Percentiles rank a stretch among this genome's conserved stretches.
These are phyloP conservation scores for Musa balbisiana DNA, from an alignment of 202 grass and related monocot species.

Conservation along the genomic window DNA sequence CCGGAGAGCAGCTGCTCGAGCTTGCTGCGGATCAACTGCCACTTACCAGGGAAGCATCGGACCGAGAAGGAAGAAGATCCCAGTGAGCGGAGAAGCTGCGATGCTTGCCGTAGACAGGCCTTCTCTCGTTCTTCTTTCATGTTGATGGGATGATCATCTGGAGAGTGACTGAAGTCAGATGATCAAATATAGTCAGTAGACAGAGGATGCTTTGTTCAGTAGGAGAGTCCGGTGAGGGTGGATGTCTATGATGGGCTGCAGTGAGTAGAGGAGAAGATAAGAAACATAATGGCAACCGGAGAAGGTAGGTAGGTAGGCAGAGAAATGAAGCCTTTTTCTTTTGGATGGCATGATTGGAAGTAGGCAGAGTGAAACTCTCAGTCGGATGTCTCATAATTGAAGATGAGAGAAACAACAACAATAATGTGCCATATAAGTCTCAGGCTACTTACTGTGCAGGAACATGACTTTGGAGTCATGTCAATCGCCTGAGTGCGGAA, in stretches of 20 bases:
- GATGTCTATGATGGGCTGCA: not conserved
- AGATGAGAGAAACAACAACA: not conserved
- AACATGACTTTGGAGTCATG: not conserved
- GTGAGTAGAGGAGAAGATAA: slow-evolving; percentile 16
- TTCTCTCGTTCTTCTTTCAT: slow-evolving; percentile 4
- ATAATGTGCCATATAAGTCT: not conserved
- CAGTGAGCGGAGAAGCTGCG: slow-evolving; percentile 4
- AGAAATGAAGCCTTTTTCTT: not conserved
- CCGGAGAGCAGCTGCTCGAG: slow-evolving; percentile 11
- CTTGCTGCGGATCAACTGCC: slow-evolving; percentile 9
- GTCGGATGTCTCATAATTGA: not conserved
- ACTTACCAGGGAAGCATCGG: not conserved
- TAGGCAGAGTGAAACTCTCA: not conserved
- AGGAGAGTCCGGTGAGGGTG: not conserved
- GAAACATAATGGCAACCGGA: not conserved
- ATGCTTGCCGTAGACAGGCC: not conserved
- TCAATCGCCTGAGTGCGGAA: not conserved
- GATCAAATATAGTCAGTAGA: not conserved
- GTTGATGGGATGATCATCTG: not conserved
- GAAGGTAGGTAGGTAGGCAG: not conserved
- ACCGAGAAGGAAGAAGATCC: not conserved
- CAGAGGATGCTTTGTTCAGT: not conserved
- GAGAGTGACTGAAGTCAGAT: not conserved
- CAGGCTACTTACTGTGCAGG: not conserved
- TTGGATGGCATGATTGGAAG: not conserved